Evolutionary conservation across 495 filamentous ascomycete species (phyloP).

Genomic region (Penicillium silybi): DNA sequence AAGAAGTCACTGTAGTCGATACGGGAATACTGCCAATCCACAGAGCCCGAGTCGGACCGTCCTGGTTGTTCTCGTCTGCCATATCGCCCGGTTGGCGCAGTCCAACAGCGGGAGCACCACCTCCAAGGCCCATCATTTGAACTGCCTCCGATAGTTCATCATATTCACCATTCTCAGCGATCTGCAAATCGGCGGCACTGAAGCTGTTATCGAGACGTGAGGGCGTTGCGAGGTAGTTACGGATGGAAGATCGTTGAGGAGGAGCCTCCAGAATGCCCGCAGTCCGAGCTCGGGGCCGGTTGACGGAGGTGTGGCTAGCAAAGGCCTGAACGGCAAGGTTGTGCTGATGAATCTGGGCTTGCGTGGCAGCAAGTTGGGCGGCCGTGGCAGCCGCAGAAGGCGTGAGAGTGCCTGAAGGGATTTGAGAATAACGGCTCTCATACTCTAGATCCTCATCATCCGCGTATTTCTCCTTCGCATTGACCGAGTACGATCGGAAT

Average conservation of each 20-base stretch:
- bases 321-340: constrained; percentile 92
- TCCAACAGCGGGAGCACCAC: constrained; percentile 55
- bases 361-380: constrained; percentile 71
- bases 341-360: constrained; percentile 88
- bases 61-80: constrained; percentile 70
- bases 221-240: constrained; percentile 69
- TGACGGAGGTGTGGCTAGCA: constrained; percentile 74
- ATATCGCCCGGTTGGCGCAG: constrained; percentile 36
- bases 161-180: constrained; percentile 69
- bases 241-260: constrained; percentile 64
- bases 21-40: constrained; percentile 99
- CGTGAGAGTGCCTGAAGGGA: constrained; percentile 66
- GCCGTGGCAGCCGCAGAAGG: constrained; percentile 66
- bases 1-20: constrained; percentile 88
- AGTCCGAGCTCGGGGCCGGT: constrained; percentile 80
- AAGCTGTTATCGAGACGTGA: constrained; percentile 84
- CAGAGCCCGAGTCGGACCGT: constrained; percentile 85
- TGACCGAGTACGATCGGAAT: constrained; percentile 95
- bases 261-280: constrained; percentile 88
- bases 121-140: constrained; percentile 70
- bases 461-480: constrained; percentile 96
- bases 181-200: constrained; percentile 70
- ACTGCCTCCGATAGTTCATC: constrained; percentile 71
- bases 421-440: constrained; percentile 48
- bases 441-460: constrained; percentile 88